Evolutionary conservation across 257 asterid genomes (phyloP).

Genomic region (Primulina eburnea): DNA sequence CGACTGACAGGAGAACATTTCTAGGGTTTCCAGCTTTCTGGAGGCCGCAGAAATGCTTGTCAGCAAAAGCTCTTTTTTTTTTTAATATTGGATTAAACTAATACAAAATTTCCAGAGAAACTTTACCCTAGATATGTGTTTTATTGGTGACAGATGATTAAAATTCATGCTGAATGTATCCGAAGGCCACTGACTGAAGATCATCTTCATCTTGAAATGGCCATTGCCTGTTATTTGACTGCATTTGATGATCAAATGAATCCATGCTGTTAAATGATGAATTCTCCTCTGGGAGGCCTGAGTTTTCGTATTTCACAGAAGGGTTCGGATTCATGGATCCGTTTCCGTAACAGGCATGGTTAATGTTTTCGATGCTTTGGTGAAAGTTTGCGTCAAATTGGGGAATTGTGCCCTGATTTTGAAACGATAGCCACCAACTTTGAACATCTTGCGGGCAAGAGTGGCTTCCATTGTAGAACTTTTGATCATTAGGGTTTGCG

Average conservation of each 20-base stretch:
- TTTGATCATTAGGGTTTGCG: constrained; percentile 51
- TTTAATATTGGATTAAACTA: neutral
- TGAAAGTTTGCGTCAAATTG: constrained; percentile 34
- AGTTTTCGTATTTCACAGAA: constrained; percentile 30
- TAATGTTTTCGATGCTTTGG: constrained; percentile 15
- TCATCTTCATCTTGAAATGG: constrained; percentile 60
- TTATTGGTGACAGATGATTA: constrained; percentile 16
- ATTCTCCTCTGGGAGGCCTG: constrained; percentile 37
- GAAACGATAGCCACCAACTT: constrained; percentile 46
- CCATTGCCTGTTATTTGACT: constrained; percentile 50
- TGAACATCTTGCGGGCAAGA: constrained; percentile 49
- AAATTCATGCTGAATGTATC: constrained; percentile 48
- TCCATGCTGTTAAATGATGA: constrained; percentile 45
- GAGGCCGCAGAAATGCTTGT: constrained; percentile 17
- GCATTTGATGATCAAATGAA: constrained; percentile 44
- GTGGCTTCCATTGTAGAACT: constrained; percentile 25
- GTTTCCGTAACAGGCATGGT: constrained; percentile 6
- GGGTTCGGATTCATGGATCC: constrained; percentile 24
- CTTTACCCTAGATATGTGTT: constrained; percentile 17
- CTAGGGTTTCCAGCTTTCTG: constrained; percentile 39
- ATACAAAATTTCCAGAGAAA: constrained; percentile 25
- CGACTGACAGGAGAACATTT: constrained; percentile 30
- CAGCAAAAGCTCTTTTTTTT: constrained; percentile 11
- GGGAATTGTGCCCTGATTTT: constrained; percentile 33
- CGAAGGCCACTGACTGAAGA: constrained; percentile 63